Percentiles rank a stretch among this genome's conserved stretches.
These are phyloP conservation scores for Suillus lakei DNA, from an alignment of 768 basidiomycete genomes.

Conservation along the genomic window DNA sequence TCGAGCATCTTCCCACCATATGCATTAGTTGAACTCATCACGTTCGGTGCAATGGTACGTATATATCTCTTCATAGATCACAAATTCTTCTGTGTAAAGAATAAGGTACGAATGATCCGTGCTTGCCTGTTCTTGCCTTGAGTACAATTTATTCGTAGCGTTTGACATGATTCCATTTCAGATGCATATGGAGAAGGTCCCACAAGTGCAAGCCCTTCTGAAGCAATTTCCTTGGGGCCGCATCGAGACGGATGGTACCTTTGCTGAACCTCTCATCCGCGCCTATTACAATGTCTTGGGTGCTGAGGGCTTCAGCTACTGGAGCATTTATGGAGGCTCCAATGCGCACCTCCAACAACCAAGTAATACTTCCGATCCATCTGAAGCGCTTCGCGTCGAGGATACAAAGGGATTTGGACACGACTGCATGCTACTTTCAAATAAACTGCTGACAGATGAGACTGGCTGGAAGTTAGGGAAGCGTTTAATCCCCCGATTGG, in stretches of 20 bases:
- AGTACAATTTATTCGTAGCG: not conserved
- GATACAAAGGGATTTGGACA: slow-evolving; percentile 31
- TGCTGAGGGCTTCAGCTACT: slow-evolving; percentile 44
- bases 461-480: slow-evolving; percentile 43
- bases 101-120: slow-evolving; percentile 33
- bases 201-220: slow-evolving; percentile 38
- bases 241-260: slow-evolving; percentile 46
- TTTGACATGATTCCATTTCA: slow-evolving; percentile 13
- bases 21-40: no score
- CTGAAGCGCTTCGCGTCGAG: slow-evolving; percentile 11
- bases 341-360: slow-evolving; percentile 33
- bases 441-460: slow-evolving; percentile 34
- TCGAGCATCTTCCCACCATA: no score
- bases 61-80: no score
- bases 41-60: no score
- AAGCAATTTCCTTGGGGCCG: slow-evolving; percentile 48
- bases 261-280: slow-evolving; percentile 35
- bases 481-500: slow-evolving; percentile 38
- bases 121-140: not conserved
- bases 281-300: slow-evolving; percentile 45
- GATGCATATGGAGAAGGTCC: slow-evolving; percentile 43
- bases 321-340: slow-evolving; percentile 43
- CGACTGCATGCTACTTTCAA: slow-evolving; percentile 38
- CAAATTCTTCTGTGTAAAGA: slow-evolving; percentile 38
- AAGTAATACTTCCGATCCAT: slow-evolving; percentile 8